Evolutionary conservation across 805 yeast species (phyloP).

Genomic region (Ogataea paradorogensis): DNA sequence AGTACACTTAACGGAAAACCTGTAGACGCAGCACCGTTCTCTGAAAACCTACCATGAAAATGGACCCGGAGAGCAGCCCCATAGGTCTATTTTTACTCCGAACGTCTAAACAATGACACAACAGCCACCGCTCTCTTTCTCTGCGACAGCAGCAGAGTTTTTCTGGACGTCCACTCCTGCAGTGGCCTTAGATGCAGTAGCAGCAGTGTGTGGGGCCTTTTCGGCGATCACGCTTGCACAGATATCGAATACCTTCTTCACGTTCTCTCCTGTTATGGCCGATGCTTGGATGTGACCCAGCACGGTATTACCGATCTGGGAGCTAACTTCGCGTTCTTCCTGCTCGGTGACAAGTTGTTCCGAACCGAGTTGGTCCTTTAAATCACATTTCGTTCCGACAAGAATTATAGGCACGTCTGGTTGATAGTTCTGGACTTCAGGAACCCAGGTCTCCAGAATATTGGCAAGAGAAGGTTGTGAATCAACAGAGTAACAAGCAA

Average conservation of each 20-base stretch:
- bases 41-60: too few relatives aligned
- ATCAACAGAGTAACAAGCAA: constrained; percentile 71
- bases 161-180: not conserved
- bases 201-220: constrained; percentile 4
- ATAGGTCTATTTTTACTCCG: not conserved
- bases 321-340: constrained; percentile 45
- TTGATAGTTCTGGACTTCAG: constrained; percentile 77
- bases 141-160: constrained; percentile 1
- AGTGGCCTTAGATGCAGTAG: constrained; percentile 2
- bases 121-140: constrained; percentile 9
- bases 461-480: constrained; percentile 60
- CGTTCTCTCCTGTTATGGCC: constrained; percentile 62
- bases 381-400: constrained; percentile 74
- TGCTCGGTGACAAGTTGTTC: constrained; percentile 33
- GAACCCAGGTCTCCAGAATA: constrained; percentile 75
- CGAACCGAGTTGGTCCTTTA: constrained; percentile 27
- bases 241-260: constrained; percentile 61
- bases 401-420: constrained; percentile 72
- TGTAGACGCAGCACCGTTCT: not conserved
- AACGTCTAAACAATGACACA: constrained; percentile 13
- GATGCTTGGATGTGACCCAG: constrained; percentile 72
- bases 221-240: constrained; percentile 32
- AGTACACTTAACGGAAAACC: constrained; percentile 1
- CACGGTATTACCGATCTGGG: constrained; percentile 44
- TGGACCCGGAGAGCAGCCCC: not conserved